Evolutionary conservation across 371 early-diverging fungal species (phyloP), one percentile per base, ranked within the genome.

Genomic region (Mycotypha africana): DNA sequence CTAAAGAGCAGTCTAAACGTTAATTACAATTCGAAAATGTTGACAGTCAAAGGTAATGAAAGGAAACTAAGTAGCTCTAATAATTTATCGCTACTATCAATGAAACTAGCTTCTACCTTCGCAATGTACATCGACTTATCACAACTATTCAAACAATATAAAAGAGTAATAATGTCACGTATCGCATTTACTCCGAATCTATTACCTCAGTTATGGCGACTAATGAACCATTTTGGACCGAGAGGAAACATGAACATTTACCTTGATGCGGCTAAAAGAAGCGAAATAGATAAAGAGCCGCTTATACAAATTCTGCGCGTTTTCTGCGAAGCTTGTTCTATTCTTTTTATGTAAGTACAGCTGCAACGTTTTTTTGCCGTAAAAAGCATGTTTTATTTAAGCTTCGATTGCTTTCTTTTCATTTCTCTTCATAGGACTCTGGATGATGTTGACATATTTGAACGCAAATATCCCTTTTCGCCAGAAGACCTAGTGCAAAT

Each of bases 381-480:
- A n/a, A 46, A 21, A 16, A 7, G 22, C 15, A 19, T 26, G 31
- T 43, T 30, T 38, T 32, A 38, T 19, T 11, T 31, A 34, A 38
- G 28, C n/a, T 33, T n/a, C 15, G 14, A 14, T 33, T 33, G 9
- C 5, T 33, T 33, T 9, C n/a, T 33, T 9, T 33, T 33, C 4
- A 14, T 33, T 9, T 33, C 15, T 33, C n/a, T 15, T 33, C n/a
- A 33, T 62, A 76, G 79, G 26, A 89, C 90, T 0, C 57, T 89
- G 17, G 89, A 89, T 34, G 92, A 93, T 51, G 83, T 86, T 11
- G 93, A 93, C 60, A 70, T 92, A 47, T 86, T 86, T 45, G 68
- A 73, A 19, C 67, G 76, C 8, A 70, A 80, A 21, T 71, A 53
- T 33, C 74, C 82, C 1, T 82, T 82, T 54, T 66, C 74, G 12